Base-by-base conservation (phyloP, 768 basidiomycete genomes). In the Lentinus tigrinus region DNA sequence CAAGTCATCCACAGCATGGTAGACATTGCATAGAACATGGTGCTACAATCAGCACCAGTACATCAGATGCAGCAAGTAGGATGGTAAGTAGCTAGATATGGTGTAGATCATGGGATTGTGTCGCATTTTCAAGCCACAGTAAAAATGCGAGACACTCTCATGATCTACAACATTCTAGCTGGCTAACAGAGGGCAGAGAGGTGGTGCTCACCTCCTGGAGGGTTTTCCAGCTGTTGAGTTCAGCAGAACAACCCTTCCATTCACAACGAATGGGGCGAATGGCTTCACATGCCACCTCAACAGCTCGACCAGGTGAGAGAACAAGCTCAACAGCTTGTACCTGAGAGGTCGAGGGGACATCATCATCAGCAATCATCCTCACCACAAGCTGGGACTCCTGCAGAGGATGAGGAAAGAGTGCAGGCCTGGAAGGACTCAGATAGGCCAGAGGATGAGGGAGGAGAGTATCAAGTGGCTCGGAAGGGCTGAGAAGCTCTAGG, bases 221-320 rank as follows among this genome's bases (percentile, higher is more conserved):
- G 14, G 64, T 28, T 14, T 36, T 52, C 61, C 64, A 63, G 53
- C 61, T 60, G 31, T 63, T 63, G 11, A 65, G 48, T 47, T 58
- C 34, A 5, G 53, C 56, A 42, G 40, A 17, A 44, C 64, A 65
- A 5, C 34, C 34, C 21, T 27, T 27, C 64, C 64, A 65, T 13
- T 61, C 54, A 23, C 64, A 65, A 0, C 40, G 58, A n/a, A 34
- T 38, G 21, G 34, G 14, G 16, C 42, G 56, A 2, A 65, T 26
- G 0, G 53, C 54, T 40, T 62, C 54, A 48, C 58, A 56, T 19
- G 64, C 61, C 17, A 60, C 27, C 13, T 61, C 37, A 11, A 58
- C 21, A 24, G 57, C 40, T 31, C 52, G 21, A 1, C 49, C 52
- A 19, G 42, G 38, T 23, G 49, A 21, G 19, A 37, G 49, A 17